These are phyloP conservation scores for Chytridium lagenaria DNA, from an alignment of 371 early-diverging fungal species.

Conservation along the genomic window DNA sequence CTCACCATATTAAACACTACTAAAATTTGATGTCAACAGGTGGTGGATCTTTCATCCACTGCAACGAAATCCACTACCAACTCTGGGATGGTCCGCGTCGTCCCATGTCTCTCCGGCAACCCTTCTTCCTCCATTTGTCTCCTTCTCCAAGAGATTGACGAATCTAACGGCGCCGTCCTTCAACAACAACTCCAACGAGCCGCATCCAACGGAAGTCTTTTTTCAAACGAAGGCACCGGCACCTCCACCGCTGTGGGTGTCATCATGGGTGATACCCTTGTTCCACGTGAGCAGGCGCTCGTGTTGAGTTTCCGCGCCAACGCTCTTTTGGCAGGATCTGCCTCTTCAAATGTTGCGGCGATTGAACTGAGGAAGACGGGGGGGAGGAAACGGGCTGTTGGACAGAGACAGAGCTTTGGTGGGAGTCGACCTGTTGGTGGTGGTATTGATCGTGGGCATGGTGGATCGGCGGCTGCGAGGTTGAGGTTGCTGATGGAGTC, in stretches of 20 bases:
- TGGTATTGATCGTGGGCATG: too few relatives aligned
- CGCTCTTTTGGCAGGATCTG: slow-evolving; percentile 7
- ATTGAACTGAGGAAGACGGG: too few relatives aligned
- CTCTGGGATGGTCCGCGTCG: not conserved
- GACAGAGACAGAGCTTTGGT: not conserved
- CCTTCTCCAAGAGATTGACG: slow-evolving; percentile 9
- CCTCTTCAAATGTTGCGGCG: slow-evolving; percentile 10
- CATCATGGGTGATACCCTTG: not conserved
- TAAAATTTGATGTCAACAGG: not conserved
- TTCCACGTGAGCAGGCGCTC: not conserved
- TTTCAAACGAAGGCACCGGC: too few relatives aligned
- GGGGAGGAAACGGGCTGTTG: not conserved
- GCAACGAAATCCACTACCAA: slow-evolving; percentile 1
- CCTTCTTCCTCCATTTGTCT: not conserved
- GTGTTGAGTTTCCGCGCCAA: not conserved
- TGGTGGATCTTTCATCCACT: slow-evolving; percentile 16
- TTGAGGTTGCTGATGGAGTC: not conserved
- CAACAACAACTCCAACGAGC: too few relatives aligned
- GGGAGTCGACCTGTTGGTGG: too few relatives aligned
- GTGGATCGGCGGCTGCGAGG: not conserved
- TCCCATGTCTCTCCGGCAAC: not conserved
- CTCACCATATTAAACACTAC: not conserved
- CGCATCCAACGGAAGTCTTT: too few relatives aligned
- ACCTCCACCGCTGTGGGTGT: too few relatives aligned
- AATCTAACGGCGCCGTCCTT: not conserved